Base-by-base conservation (phyloP, 805 yeast genomes). In the Metschnikowia rubicola region DNA sequence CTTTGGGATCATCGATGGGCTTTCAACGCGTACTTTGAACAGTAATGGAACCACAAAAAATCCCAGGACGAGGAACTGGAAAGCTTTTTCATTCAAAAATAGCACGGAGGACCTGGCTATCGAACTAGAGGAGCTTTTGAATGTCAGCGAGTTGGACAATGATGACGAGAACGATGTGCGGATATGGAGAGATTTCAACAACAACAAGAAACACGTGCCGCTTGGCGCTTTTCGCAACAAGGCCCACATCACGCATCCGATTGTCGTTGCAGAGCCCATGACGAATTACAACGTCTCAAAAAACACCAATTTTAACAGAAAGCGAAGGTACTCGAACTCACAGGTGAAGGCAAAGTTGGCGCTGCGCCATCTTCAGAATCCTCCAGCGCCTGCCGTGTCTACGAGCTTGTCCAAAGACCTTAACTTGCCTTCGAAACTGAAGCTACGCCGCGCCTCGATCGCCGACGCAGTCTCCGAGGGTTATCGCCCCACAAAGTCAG, bases 1-100 rank as follows among this genome's bases (percentile, higher is more conserved):
- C 1, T 89, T 87, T 65, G 95, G 97, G 19, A 89, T 92, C 48
- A 92, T 92, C 60, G 98, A 92, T 64, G 99, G 99, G 5, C 76
- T 88, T 30, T 84, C 96, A 0, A 94, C 98, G 0, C 77, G 97
- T 46, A 85, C 96, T 2, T 70, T 92, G 52, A 70, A 80, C 53
- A 50, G 44, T 29, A 54, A 49, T 15, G 31, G 39, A 21, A 45
- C 39, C 30, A 41, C 45, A 38, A 46, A 47, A 34, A 49, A 47
- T 28, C 53, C 56, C 3, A 43, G 54, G 29, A 44, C 53, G 12
- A 55, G 57, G 56, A 51, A 60, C 56, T 44, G 54, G 66, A 30
- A 60, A 47, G 60, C 62, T 39, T 47, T 59, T 34, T 51, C 52
- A n/a, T 29, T 48, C 56, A 43, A 51, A 19, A 39, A 43, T 39